Evolutionary conservation across 2,329 filamentous ascomycete species (phyloP), one percentile per base, ranked within the genome.

Genomic region (Epichloe coenophiala): DNA sequence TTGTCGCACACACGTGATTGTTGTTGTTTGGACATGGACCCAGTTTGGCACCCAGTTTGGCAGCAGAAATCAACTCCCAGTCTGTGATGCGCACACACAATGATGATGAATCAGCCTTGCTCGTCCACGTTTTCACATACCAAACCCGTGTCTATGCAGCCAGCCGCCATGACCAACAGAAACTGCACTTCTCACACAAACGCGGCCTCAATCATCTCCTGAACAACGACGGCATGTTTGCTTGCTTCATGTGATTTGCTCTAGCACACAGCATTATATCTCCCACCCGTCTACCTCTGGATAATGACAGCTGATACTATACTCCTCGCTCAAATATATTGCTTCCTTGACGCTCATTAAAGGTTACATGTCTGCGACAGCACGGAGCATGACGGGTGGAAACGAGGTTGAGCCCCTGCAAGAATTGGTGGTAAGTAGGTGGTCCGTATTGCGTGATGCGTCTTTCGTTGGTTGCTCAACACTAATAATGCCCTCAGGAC

Each of bases 401-500:
- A 52, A 54, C 8, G 52, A 59, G 36, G 53, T 58, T 46, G 56
- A 58, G 21, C 59, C 56, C 48, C 37, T 61, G 45, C 60, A 61
- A 47, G 55, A 57, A 49, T 51, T 64, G 40, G 62, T 64, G 61
- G 62, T 64, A 61, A 44, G 62, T 37, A 39, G 19, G 21, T 19
- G 12, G 15, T 27, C 12, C 12, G 6, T 13, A 21, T 35, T 9
- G 1, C 27, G 8, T 17, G 12, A 36, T 31, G 4, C 6, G 31
- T 17, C 21, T 35, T 9, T 9, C 27, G 8, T 17, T 35, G 27
- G 9, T 35, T 19, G 42, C 27, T 13, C 1, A 38, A n/a, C 15
- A 38, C 36, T 38, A 38, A 38, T 19, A 5, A 35, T 17, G 3
- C 36, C 15, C 17, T 17, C 53, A 90, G 81, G 75, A 81, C 54